Conservation (phyloP, 768 basidiomycete species). For the Psilocybe sp. region DNA sequence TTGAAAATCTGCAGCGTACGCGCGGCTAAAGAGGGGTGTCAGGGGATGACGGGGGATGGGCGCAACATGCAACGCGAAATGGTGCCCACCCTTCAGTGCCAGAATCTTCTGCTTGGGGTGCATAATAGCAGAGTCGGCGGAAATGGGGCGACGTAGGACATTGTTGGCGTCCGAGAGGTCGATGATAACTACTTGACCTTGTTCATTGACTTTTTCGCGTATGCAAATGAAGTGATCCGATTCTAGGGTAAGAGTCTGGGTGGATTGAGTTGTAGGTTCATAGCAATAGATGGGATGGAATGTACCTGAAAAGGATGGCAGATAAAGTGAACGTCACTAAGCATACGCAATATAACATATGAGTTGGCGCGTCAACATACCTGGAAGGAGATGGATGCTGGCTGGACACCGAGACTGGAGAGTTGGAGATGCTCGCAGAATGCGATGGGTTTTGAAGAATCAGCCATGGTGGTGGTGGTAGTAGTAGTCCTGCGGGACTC, state of each 20-base stretch:
- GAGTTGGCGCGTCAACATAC: constrained; percentile 46
- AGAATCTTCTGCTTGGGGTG: constrained; percentile 95
- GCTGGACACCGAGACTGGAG: constrained; percentile 93
- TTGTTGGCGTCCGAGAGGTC: constrained; percentile 97
- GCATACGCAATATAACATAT: constrained; percentile 31
- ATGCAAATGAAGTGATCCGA: constrained; percentile 99
- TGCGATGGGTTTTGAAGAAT: constrained; percentile 73
- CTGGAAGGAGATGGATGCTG: constrained; percentile 96
- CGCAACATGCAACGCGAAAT: not conserved
- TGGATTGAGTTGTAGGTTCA: not conserved
- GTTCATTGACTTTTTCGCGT: constrained; percentile 91
- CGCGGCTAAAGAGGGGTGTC: constrained; percentile 54
- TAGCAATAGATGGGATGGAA: not conserved
- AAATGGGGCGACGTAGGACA: constrained; percentile 92
- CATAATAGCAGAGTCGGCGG: constrained; percentile 99
- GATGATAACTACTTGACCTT: constrained; percentile 98
- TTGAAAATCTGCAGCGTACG: constrained; percentile 98
- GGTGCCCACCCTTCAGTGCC: constrained; percentile 79
- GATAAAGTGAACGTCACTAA: constrained; percentile 20
- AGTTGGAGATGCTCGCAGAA: constrained; percentile 93
- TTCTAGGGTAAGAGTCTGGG: constrained; percentile 88
- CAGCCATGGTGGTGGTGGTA: constrained; percentile 36
- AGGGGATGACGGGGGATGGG: constrained; percentile 1
- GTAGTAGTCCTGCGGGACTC: constrained; percentile 18
- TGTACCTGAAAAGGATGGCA: constrained; percentile 12